Conservation (phyloP, 305 asterid genomes). For the Euphrasia arctica region DNA sequence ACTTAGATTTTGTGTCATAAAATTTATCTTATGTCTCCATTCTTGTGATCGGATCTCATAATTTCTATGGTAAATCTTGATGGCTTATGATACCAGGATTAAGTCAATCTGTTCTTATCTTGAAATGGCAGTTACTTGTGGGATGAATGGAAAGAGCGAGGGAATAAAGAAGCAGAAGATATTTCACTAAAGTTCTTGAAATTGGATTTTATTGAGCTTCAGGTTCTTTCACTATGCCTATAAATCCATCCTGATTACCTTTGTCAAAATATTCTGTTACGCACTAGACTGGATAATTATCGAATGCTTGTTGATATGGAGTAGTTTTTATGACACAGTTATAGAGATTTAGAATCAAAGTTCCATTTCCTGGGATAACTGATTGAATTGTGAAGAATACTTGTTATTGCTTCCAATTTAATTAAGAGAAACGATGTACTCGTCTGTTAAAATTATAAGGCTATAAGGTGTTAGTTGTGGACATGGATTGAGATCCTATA, state of each 20-base stretch:
- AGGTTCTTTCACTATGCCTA: constrained; percentile 46
- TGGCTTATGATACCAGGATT: constrained; percentile 22
- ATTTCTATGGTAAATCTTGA: constrained; percentile 15
- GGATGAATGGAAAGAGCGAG: constrained; percentile 81
- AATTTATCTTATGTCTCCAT: not conserved
- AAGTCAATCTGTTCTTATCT: constrained; percentile 24
- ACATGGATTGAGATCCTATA: constrained; percentile 7
- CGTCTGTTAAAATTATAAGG: not conserved
- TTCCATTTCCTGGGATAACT: not conserved
- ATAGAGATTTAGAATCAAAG: not conserved
- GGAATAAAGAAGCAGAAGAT: constrained; percentile 35
- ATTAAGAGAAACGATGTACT: not conserved
- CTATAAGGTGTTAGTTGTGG: constrained; percentile 1
- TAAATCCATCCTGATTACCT: not conserved
- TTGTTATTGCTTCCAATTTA: not conserved
- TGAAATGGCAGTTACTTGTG: constrained; percentile 61
- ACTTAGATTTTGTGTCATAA: not conserved
- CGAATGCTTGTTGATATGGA: constrained; percentile 12
- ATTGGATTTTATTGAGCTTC: constrained; percentile 45
- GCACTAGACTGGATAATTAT: constrained; percentile 8
- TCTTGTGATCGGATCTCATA: constrained; percentile 22
- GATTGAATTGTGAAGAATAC: constrained; percentile 1
- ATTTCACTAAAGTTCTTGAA: constrained; percentile 44
- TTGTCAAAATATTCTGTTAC: constrained; percentile 1
- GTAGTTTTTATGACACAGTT: not conserved